phyloP scores from a whole-genome alignment of 768 basidiomycete genomes.

The Termitomyces sp. region DNA sequence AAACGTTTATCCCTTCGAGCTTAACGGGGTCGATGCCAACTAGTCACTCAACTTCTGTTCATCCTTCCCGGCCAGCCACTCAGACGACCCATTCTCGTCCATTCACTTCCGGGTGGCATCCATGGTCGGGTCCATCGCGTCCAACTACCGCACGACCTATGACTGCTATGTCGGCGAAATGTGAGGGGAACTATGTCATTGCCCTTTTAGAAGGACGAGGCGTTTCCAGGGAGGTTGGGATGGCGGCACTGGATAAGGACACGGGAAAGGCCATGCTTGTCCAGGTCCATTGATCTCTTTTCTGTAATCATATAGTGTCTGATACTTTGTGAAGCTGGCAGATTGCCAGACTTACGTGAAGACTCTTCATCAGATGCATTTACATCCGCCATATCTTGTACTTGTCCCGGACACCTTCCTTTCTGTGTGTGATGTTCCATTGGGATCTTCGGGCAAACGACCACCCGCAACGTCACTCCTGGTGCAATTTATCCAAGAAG shows the following conservation, averaged over 20 bases:
- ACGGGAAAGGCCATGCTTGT: constrained; percentile 72
- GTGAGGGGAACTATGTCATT: constrained; percentile 58
- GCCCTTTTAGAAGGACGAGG: constrained; percentile 76
- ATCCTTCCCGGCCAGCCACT: constrained; percentile 1
- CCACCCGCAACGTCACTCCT: constrained; percentile 50
- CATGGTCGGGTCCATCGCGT: constrained; percentile 53
- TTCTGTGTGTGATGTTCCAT: constrained; percentile 45
- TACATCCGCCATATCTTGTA: constrained; percentile 64
- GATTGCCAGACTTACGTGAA: constrained; percentile 90
- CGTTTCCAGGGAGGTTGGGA: constrained; percentile 77
- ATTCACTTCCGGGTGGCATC: constrained; percentile 23
- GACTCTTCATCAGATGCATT: constrained; percentile 79
- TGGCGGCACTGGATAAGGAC: constrained; percentile 79
- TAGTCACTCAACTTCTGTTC: not conserved
- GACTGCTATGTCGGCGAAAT: constrained; percentile 52
- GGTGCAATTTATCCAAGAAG: constrained; percentile 67
- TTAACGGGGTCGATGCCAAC: not conserved
- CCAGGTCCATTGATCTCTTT: constrained; percentile 46
- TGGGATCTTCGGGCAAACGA: constrained; percentile 38
- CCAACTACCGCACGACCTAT: constrained; percentile 58
- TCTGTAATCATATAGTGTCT: not conserved
- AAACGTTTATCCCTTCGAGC: not conserved
- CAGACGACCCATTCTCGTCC: not conserved
- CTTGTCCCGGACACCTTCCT: constrained; percentile 82
- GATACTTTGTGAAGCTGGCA: constrained; percentile 45